phyloP scores from a whole-genome alignment of 1,139 yeast species.

The Diutina catenulata region DNA sequence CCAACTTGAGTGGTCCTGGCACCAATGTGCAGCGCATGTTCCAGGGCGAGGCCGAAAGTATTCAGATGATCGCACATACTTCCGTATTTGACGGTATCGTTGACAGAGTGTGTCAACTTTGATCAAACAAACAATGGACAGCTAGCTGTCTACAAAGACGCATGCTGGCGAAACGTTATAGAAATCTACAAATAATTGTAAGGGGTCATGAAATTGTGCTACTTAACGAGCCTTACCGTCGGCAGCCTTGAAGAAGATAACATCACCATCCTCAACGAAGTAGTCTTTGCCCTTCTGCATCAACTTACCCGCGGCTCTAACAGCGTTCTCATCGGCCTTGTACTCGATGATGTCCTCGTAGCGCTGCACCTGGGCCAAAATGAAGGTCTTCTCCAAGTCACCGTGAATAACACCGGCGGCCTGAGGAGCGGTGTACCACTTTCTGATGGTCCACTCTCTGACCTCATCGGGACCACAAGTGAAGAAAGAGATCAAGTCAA shows the following conservation, averaged over 20 bases:
- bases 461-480: constrained; percentile 89
- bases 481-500: constrained; percentile 76
- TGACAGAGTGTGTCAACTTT: constrained; percentile 51
- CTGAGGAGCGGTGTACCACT: constrained; percentile 73
- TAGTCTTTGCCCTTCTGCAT: constrained; percentile 94
- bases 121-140: too few relatives aligned
- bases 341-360: constrained; percentile 55
- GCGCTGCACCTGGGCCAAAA: constrained; percentile 75
- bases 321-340: constrained; percentile 66
- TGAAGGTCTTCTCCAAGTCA: constrained; percentile 74
- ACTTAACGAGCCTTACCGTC: constrained; percentile 54
- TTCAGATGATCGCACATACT: constrained; percentile 51
- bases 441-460: constrained; percentile 82
- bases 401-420: constrained; percentile 94
- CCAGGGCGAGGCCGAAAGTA: constrained; percentile 61
- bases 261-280: constrained; percentile 72
- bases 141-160: too few relatives aligned
- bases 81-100: constrained; percentile 51
- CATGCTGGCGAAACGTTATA: too few relatives aligned
- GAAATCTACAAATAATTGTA: too few relatives aligned
- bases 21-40: constrained; percentile 52
- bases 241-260: constrained; percentile 90
- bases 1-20: constrained; percentile 40
- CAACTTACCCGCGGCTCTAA: constrained; percentile 89
- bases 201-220: too few relatives aligned